A percentile compares a stretch with the other conserved stretches of the same genome.
Evolutionary conservation across 2,329 filamentous ascomycete genomes (phyloP).

Genomic region (Leptodontidium sp.): DNA sequence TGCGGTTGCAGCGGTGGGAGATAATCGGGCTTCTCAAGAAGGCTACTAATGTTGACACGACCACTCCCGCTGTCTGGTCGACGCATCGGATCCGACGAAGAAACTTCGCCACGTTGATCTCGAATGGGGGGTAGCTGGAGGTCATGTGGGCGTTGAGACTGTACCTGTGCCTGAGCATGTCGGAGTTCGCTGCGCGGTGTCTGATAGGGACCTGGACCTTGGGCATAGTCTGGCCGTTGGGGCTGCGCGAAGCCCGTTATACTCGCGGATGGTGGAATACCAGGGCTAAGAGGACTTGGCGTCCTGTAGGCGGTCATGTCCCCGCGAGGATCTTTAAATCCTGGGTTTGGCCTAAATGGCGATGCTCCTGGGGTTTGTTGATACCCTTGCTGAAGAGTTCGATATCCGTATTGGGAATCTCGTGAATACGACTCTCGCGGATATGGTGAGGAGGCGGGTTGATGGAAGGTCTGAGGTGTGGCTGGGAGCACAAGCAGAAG

Average conservation of each 20-base stretch:
- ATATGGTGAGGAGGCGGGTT: constrained; percentile 40
- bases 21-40: constrained; percentile 69
- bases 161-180: constrained; percentile 42
- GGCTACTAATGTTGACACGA: constrained; percentile 67
- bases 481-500: constrained; percentile 47
- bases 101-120: constrained; percentile 45
- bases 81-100: constrained; percentile 46
- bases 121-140: constrained; percentile 53
- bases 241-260: constrained; percentile 57
- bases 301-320: constrained; percentile 42
- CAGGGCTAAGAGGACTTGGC: constrained; percentile 35
- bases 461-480: constrained; percentile 40
- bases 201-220: constrained; percentile 54
- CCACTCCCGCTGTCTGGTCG: constrained; percentile 58
- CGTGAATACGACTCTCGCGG: constrained; percentile 41
- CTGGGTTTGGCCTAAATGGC: constrained; percentile 37
- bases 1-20: too few species aligned
- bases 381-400: constrained; percentile 41
- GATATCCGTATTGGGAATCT: constrained; percentile 45
- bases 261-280: constrained; percentile 48
- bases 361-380: constrained; percentile 35
- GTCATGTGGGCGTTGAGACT: constrained; percentile 47
- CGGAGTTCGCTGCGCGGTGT: constrained; percentile 61
- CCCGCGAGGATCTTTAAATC: constrained; percentile 38
- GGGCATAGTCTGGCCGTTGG: constrained; percentile 54